phyloP scores from a whole-genome alignment of 2,329 filamentous ascomycete species.

The Pestalotiopsis sp. region DNA sequence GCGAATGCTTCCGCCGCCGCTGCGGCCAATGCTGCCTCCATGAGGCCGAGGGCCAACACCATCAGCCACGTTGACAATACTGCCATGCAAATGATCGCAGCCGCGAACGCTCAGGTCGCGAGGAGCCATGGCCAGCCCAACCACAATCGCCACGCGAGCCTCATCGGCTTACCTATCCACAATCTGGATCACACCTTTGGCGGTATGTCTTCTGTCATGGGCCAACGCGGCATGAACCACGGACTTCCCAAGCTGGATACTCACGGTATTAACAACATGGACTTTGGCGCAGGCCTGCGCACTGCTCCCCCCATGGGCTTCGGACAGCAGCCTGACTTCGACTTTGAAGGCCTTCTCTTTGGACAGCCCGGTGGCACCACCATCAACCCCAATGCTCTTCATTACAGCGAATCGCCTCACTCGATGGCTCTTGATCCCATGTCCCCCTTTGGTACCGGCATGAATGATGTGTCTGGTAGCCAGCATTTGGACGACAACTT shows the following conservation, averaged over 20 bases:
- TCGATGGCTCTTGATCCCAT: conserved; percentile 63
- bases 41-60: conserved; percentile 91
- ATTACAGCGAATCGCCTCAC: conserved; percentile 80
- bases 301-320: conserved; percentile 73
- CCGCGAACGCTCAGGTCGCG: conserved; percentile 56
- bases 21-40: conserved; percentile 45
- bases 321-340: conserved; percentile 66
- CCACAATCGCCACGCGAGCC: conserved; percentile 74
- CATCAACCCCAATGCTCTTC: conserved; percentile 74
- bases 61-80: conserved; percentile 88
- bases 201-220: conserved; percentile 70
- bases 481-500: conserved; percentile 75
- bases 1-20: conserved; percentile 45
- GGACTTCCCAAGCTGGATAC: conserved; percentile 85
- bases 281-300: conserved; percentile 68
- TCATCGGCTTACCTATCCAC: conserved; percentile 67
- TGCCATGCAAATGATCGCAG: conserved; percentile 71
- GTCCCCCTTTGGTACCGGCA: conserved; percentile 60
- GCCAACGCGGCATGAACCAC: conserved; percentile 66
- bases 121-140: conserved; percentile 47
- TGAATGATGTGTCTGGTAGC: conserved; percentile 58
- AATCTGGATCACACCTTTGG: conserved; percentile 65
- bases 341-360: conserved; percentile 72
- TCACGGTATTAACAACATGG: conserved; percentile 64
- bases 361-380: conserved; percentile 64